phyloP scores from a whole-genome alignment of 768 basidiomycete genomes.

The Nidularia pulvinata region DNA sequence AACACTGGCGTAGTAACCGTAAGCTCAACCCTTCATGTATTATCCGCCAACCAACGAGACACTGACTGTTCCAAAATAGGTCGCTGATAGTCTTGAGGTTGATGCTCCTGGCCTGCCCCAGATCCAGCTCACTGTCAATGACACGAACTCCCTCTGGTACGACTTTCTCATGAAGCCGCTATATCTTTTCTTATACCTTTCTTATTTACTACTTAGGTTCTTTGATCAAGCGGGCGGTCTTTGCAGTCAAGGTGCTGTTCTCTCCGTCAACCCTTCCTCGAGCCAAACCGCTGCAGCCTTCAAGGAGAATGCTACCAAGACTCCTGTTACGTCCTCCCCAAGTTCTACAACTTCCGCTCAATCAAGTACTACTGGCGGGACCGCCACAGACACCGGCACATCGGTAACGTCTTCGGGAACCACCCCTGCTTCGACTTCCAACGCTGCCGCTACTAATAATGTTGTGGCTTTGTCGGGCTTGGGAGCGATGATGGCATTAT shows the following conservation, averaged over 20 bases:
- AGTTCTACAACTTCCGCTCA: slow-evolving; percentile 4
- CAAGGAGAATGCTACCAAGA: slow-evolving; percentile 31
- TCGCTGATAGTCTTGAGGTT: slow-evolving; percentile 23
- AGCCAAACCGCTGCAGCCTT: slow-evolving; percentile 29
- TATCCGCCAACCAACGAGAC: not conserved
- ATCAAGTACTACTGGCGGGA: not conserved
- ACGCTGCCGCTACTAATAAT: too few species aligned
- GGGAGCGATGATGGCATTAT: too few species aligned
- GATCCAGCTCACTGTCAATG: slow-evolving; percentile 25
- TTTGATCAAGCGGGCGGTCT: slow-evolving; percentile 36
- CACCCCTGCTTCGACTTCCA: not conserved
- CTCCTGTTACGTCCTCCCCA: slow-evolving; percentile 14
- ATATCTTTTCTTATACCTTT: not conserved
- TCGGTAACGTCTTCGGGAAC: not conserved
- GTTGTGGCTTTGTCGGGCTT: too few species aligned
- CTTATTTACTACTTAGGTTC: slow-evolving; percentile 20
- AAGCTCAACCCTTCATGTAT: slow-evolving; percentile 3
- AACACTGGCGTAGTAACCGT: slow-evolving; percentile 32
- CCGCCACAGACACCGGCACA: not conserved
- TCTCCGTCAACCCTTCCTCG: slow-evolving; percentile 32
- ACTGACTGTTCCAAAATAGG: slow-evolving; percentile 14
- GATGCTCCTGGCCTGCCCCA: slow-evolving; percentile 31
- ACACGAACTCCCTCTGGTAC: slow-evolving; percentile 32
- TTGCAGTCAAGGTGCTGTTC: slow-evolving; percentile 32
- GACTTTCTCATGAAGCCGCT: slow-evolving; percentile 1